These are phyloP conservation scores for Aphanomyces euteiches DNA, from an alignment of 352 stramenopile species.

Conservation along the genomic window DNA sequence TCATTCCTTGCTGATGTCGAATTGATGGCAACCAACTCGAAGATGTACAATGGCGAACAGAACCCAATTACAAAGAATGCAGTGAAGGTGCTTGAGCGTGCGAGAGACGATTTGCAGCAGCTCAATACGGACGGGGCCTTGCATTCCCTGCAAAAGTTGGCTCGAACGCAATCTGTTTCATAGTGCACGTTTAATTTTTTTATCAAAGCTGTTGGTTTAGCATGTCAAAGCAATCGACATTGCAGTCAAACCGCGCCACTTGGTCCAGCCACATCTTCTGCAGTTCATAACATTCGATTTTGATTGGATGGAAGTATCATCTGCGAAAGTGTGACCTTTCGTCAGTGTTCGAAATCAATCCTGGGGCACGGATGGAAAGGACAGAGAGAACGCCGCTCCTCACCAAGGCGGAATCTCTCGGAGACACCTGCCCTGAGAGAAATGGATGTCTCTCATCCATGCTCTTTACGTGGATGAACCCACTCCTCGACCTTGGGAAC, in stretches of 20 bases:
- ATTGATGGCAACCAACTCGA: slow-evolving; percentile 83
- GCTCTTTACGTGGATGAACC: slow-evolving; percentile 86
- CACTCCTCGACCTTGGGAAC: slow-evolving; percentile 81
- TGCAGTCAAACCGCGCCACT: neutral
- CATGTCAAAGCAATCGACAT: neutral
- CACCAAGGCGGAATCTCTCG: neutral
- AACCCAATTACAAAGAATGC: slow-evolving; percentile 72
- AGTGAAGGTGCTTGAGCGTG: slow-evolving; percentile 65
- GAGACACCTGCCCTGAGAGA: slow-evolving; percentile 36
- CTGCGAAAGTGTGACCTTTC: neutral
- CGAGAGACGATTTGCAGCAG: slow-evolving; percentile 66
- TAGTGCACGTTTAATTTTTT: neutral
- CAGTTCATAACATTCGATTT: neutral
- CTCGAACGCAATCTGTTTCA: slow-evolving; percentile 25
- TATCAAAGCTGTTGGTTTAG: neutral
- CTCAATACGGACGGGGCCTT: slow-evolving; percentile 54
- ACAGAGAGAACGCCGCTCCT: slow-evolving; percentile 18
- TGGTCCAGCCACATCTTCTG: neutral
- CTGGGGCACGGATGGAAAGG: neutral
- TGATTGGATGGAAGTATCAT: neutral
- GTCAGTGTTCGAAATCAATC: neutral
- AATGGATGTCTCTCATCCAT: slow-evolving; percentile 48
- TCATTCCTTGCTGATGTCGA: slow-evolving; percentile 85
- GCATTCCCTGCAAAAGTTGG: slow-evolving; percentile 26
- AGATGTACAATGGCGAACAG: slow-evolving; percentile 74